Evolutionary conservation across 768 basidiomycete species (phyloP).

Genomic region (Lentinus tigrinus): DNA sequence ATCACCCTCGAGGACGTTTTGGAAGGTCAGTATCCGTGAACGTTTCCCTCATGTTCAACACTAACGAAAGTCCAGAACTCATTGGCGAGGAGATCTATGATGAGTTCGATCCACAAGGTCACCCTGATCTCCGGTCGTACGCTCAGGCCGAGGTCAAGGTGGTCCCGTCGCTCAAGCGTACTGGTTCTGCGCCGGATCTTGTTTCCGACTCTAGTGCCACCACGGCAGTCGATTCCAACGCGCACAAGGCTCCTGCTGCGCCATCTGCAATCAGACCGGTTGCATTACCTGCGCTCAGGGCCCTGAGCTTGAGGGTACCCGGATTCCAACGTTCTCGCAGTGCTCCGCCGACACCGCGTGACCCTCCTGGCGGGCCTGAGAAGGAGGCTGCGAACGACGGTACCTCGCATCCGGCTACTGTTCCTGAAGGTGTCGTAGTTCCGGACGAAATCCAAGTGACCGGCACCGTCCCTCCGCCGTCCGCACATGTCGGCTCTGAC

Average conservation of each 20-base stretch:
- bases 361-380: neutral
- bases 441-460: neutral
- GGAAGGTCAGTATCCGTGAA: conserved; percentile 53
- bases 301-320: conserved; percentile 24
- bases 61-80: conserved; percentile 51
- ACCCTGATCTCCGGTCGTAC: conserved; percentile 27
- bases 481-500: neutral
- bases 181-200: conserved; percentile 22
- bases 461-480: neutral
- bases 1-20: conserved; percentile 93
- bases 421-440: conserved; percentile 10
- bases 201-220: neutral
- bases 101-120: conserved; percentile 80
- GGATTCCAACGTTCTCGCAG: conserved; percentile 24
- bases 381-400: conserved; percentile 3
- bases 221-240: neutral
- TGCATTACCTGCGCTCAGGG: conserved; percentile 19
- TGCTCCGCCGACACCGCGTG: conserved; percentile 26
- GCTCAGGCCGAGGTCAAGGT: conserved; percentile 15
- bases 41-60: neutral
- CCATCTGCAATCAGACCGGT: conserved; percentile 21
- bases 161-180: conserved; percentile 13
- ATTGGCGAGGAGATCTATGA: conserved; percentile 94
- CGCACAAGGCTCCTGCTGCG: conserved; percentile 2
- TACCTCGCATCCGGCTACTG: neutral